Percentiles rank a stretch among this genome's conserved stretches.
These are phyloP conservation scores for Fraxinus greggii DNA, from an alignment of 305 asterid species.

Conservation along the genomic window DNA sequence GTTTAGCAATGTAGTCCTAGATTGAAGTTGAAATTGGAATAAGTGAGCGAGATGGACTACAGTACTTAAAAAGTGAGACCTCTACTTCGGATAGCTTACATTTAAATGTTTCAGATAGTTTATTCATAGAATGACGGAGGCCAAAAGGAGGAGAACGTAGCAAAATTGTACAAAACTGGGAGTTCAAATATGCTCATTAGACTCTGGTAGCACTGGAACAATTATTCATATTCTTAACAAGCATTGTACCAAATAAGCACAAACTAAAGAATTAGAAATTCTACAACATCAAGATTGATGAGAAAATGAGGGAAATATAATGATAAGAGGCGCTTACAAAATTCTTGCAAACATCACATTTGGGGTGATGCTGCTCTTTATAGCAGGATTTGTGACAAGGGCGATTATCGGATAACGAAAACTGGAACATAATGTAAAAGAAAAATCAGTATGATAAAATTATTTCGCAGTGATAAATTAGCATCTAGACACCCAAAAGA, in stretches of 20 bases:
- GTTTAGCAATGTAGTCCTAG: not conserved
- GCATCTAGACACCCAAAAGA: not conserved
- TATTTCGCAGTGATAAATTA: not conserved
- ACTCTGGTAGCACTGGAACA: not conserved
- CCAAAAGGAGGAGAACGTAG: not conserved
- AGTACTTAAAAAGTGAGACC: not conserved
- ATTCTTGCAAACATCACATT: constrained; percentile 89
- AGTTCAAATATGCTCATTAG: not conserved
- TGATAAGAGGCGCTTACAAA: constrained; percentile 60
- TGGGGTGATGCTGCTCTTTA: constrained; percentile 83
- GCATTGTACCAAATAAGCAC: not conserved
- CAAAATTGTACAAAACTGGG: not conserved
- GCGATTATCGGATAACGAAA: constrained; percentile 69
- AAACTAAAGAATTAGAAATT: not conserved
- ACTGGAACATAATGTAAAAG: constrained; percentile 44
- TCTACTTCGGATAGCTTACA: not conserved
- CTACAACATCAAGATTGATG: not conserved
- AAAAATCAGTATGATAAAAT: constrained; percentile 6
- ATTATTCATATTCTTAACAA: not conserved
- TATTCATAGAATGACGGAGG: not conserved
- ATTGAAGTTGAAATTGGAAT: not conserved
- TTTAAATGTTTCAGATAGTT: not conserved
- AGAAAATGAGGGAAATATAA: not conserved
- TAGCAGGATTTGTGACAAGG: constrained; percentile 93
- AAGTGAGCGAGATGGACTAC: not conserved